Percentiles rank a stretch among this genome's conserved stretches.
Conservation (phyloP, 177 flowering plant genomes). For the Vitis hybrid region DNA sequence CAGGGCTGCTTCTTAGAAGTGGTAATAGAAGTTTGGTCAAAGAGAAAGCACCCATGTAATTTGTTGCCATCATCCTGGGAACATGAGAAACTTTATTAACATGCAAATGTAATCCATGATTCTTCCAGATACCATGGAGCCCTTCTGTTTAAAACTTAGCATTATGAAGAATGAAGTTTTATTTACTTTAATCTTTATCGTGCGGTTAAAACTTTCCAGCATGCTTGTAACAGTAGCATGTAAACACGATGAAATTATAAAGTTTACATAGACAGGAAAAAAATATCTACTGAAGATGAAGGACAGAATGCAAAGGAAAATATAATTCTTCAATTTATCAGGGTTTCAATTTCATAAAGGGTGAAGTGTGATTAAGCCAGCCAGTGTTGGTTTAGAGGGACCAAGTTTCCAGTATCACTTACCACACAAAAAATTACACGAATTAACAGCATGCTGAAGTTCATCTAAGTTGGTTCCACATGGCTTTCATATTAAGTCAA, state of each 20-base stretch:
- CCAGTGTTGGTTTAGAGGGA: background rate
- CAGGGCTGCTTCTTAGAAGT: conserved; percentile 63
- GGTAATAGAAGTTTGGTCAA: conserved; percentile 76
- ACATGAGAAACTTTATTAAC: background rate
- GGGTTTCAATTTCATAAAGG: background rate
- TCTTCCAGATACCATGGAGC: background rate
- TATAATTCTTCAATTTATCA: too few relatives aligned
- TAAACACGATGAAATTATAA: background rate
- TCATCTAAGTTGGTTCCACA: background rate
- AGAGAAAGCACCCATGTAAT: conserved; percentile 84
- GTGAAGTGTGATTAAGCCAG: background rate
- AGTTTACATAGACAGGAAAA: background rate
- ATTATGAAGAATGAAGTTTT: background rate
- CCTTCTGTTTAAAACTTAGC: too few relatives aligned
- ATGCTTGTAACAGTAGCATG: background rate
- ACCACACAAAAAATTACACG: background rate
- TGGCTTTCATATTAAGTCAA: background rate
- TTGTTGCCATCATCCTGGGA: conserved; percentile 84
- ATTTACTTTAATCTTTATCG: background rate
- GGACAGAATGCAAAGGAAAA: background rate
- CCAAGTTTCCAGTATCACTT: background rate
- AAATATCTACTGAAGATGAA: background rate
- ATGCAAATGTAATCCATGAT: background rate
- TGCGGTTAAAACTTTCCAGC: background rate
- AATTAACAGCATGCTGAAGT: background rate